phyloP scores from a whole-genome alignment of 768 basidiomycete genomes.

The Cytidiella melzeri region DNA sequence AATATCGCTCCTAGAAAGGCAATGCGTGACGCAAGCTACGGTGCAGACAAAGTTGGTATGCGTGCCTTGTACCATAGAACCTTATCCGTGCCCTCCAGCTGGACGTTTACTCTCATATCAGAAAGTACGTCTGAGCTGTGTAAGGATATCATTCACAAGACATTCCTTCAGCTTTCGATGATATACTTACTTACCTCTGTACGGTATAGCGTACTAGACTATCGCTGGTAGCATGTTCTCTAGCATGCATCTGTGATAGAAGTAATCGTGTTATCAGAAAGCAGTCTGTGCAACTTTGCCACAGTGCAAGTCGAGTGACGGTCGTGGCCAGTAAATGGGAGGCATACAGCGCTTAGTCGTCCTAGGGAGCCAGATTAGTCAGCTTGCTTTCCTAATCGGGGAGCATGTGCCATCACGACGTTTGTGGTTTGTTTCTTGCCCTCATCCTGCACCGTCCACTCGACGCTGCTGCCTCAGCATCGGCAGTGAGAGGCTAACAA shows the following conservation, averaged over 20 bases:
- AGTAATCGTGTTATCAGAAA: not conserved
- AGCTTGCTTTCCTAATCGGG: constrained; percentile 2
- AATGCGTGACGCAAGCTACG: constrained; percentile 9
- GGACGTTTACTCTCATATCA: constrained; percentile 62
- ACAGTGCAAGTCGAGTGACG: not conserved
- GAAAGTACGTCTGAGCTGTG: constrained; percentile 67
- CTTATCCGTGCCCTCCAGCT: constrained; percentile 47
- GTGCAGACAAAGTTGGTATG: not conserved
- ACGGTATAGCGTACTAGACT: constrained; percentile 5
- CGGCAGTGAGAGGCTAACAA: constrained; percentile 1
- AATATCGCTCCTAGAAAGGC: constrained; percentile 56
- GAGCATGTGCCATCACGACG: constrained; percentile 6
- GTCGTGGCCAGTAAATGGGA: not conserved
- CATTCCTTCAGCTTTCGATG: too few relatives aligned
- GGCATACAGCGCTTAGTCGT: not conserved
- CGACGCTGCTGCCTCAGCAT: constrained; percentile 1
- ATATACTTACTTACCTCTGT: constrained; percentile 5
- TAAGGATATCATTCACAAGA: not conserved
- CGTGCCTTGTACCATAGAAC: constrained; percentile 73
- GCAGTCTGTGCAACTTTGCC: too few relatives aligned
- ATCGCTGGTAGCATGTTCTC: not conserved
- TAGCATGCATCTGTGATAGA: not conserved
- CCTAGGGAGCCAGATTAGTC: constrained; percentile 1
- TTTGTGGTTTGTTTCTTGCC: constrained; percentile 2
- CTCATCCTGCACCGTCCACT: constrained; percentile 1